These are phyloP conservation scores for Somion occarium DNA, from an alignment of 1,284 basidiomycete species.

Conservation along the genomic window DNA sequence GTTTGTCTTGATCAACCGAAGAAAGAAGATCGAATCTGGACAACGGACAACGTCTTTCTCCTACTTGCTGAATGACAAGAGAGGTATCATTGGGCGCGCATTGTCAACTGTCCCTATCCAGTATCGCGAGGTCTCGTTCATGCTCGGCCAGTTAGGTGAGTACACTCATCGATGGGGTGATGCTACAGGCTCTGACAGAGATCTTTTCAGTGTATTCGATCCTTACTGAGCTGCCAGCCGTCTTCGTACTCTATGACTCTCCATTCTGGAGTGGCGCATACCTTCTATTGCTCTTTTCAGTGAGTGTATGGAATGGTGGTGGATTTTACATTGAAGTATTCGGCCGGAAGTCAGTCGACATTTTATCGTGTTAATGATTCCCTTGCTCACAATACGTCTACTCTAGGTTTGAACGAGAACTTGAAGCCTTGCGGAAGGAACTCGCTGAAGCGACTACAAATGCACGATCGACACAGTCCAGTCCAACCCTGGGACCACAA, in stretches of 20 bases:
- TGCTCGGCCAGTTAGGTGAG: constrained; percentile 80
- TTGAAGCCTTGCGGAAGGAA: constrained; percentile 85
- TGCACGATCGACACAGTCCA: constrained; percentile 39
- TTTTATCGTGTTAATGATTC: constrained; percentile 1
- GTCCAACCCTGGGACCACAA: constrained; percentile 36
- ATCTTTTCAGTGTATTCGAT: constrained; percentile 68
- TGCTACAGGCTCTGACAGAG: background rate
- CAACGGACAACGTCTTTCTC: constrained; percentile 83
- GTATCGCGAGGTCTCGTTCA: constrained; percentile 73
- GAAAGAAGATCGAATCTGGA: constrained; percentile 83
- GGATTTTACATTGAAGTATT: constrained; percentile 94
- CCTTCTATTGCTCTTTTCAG: constrained; percentile 73
- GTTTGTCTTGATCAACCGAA: constrained; percentile 82
- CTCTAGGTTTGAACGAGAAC: constrained; percentile 81
- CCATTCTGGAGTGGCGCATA: constrained; percentile 72
- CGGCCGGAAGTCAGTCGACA: constrained; percentile 82
- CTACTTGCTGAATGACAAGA: constrained; percentile 82
- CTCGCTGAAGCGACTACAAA: constrained; percentile 63
- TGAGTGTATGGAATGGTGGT: constrained; percentile 83
- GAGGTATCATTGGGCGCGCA: constrained; percentile 71
- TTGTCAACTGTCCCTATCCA: constrained; percentile 56
- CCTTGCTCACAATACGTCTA: constrained; percentile 10
- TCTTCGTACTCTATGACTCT: constrained; percentile 78
- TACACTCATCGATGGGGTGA: background rate
- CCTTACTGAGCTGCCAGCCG: constrained; percentile 82